These are phyloP conservation scores for Trichoderma sp. DNA, from an alignment of 2,329 filamentous ascomycete genomes.

Conservation along the genomic window DNA sequence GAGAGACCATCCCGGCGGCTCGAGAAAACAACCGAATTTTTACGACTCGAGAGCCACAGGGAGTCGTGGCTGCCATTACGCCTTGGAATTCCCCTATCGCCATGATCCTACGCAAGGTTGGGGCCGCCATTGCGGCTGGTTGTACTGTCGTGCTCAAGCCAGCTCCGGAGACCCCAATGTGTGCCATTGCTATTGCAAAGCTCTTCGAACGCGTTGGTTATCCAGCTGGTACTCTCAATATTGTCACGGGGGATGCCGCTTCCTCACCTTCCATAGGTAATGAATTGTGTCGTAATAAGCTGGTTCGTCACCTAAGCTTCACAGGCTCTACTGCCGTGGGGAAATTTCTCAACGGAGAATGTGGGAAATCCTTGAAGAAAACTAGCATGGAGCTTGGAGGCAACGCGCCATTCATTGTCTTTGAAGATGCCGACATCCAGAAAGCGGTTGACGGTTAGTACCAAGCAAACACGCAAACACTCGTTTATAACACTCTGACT, in stretches of 20 bases:
- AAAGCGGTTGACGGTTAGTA: not conserved
- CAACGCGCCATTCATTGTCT: slow-evolving; percentile 25
- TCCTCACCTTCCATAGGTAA: not conserved
- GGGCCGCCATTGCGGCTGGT: not conserved
- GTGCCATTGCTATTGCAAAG: slow-evolving; percentile 64
- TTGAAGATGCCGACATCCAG: not conserved
- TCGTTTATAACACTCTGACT: not conserved
- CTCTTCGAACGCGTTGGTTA: slow-evolving; percentile 68
- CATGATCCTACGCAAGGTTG: not conserved
- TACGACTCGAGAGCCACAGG: too few species aligned
- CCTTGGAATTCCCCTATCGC: too few species aligned
- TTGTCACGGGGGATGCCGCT: slow-evolving; percentile 52
- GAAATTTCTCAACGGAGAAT: not conserved
- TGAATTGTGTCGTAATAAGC: not conserved
- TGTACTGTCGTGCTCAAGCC: slow-evolving; percentile 67
- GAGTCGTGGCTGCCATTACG: too few species aligned
- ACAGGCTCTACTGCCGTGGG: not conserved
- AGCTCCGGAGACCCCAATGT: slow-evolving; percentile 69
- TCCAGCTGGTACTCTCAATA: slow-evolving; percentile 51
- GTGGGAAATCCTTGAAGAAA: not conserved
- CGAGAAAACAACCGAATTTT: too few species aligned
- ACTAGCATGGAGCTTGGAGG: not conserved
- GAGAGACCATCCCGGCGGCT: too few species aligned
- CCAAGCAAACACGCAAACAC: not conserved
- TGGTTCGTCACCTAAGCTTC: not conserved